A percentile compares a stretch with the other conserved stretches of the same genome.
phyloP scores from a whole-genome alignment of 2,329 filamentous ascomycete species.

The Alternaria incomplexa region DNA sequence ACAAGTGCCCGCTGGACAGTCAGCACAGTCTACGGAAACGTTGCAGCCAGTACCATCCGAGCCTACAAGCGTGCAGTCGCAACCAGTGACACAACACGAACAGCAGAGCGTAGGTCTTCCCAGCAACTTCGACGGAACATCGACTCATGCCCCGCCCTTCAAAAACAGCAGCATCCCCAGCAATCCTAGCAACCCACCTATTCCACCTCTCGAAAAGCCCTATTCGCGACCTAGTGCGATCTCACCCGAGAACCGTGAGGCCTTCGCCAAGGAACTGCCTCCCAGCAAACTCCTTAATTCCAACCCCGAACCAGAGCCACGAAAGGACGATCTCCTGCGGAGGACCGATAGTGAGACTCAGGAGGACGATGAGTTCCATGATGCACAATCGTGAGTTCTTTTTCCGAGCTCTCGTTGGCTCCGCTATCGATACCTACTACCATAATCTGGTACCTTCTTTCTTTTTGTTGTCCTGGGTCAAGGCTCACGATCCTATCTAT shows the following conservation, averaged over 20 bases:
- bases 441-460: neutral
- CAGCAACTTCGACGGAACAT: conserved; percentile 60
- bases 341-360: conserved; percentile 52
- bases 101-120: conserved; percentile 57
- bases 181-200: conserved; percentile 9
- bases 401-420: neutral
- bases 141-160: conserved; percentile 26
- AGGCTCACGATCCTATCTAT: conserved; percentile 8
- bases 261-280: conserved; percentile 27
- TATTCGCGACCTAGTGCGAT: conserved; percentile 8
- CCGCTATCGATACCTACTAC: neutral
- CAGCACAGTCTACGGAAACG: conserved; percentile 9
- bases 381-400: conserved; percentile 49
- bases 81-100: conserved; percentile 14
- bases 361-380: conserved; percentile 55
- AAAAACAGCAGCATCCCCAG: conserved; percentile 8
- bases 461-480: neutral
- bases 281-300: conserved; percentile 37
- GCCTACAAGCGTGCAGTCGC: conserved; percentile 3
- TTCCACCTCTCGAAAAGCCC: conserved; percentile 11
- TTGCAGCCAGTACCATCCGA: conserved; percentile 8
- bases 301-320: conserved; percentile 26
- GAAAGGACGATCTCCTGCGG: conserved; percentile 26
- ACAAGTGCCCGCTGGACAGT: conserved; percentile 7
- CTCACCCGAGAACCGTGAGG: conserved; percentile 11